phyloP scores from a whole-genome alignment of 257 asterid species.

The Misopates orontium region DNA sequence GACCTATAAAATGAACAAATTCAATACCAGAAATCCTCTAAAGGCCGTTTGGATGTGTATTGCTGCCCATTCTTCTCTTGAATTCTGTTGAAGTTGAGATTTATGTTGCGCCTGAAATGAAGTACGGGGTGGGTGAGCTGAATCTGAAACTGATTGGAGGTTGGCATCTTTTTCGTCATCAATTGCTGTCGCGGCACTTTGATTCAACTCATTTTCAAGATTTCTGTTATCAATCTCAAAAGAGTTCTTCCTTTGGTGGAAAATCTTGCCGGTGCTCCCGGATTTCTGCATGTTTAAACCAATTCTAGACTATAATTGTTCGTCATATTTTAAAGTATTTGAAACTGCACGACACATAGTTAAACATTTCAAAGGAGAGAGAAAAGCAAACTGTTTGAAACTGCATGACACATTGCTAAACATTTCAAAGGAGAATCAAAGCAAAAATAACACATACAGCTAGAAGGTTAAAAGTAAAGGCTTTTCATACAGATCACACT shows the following conservation, averaged over 20 bases:
- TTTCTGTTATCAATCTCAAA: constrained; percentile 59
- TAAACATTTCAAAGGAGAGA: background rate
- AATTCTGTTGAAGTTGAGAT: constrained; percentile 43
- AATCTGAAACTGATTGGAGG: constrained; percentile 48
- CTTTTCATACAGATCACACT: too few relatives aligned
- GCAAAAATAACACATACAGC: too few relatives aligned
- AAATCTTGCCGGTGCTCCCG: constrained; percentile 58
- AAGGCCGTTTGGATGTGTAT: constrained; percentile 88
- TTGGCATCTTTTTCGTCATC: constrained; percentile 50
- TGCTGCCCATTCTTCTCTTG: constrained; percentile 86
- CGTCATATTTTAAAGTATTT: background rate
- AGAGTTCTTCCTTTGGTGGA: constrained; percentile 85
- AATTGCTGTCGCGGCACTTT: constrained; percentile 38
- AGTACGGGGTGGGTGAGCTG: constrained; percentile 61
- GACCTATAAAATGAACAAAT: too few relatives aligned
- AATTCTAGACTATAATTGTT: constrained; percentile 6
- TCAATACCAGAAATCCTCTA: constrained; percentile 85
- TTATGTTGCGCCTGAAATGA: constrained; percentile 59
- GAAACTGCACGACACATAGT: constrained; percentile 4
- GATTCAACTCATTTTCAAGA: constrained; percentile 55
- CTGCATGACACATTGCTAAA: too few relatives aligned
- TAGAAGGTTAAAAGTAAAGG: too few relatives aligned
- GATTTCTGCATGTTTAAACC: constrained; percentile 52
- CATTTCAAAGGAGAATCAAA: too few relatives aligned
- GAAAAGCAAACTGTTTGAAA: background rate